phyloP scores from a whole-genome alignment of 148 eudicot genomes.

The Vaccinium darrowii region DNA sequence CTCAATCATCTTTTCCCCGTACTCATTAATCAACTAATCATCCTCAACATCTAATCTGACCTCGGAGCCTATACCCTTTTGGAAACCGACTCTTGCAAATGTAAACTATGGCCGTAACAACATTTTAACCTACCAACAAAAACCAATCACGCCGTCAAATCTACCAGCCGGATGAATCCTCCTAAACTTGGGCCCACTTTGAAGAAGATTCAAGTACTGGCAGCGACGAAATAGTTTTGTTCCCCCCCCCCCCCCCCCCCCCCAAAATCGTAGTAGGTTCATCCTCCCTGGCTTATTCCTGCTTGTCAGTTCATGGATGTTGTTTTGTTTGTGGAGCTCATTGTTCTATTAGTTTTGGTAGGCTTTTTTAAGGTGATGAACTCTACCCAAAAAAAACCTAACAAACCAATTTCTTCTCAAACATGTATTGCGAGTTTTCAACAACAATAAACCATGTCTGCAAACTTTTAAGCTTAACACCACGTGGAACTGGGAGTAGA shows the following conservation, averaged over 20 bases:
- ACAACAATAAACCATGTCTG: neutral
- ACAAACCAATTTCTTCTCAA: neutral
- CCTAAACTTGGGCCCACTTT: neutral
- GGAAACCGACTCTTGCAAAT: neutral
- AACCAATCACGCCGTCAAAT: neutral
- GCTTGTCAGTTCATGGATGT: neutral
- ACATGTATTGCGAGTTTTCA: neutral
- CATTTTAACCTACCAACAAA: neutral
- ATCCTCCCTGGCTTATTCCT: neutral
- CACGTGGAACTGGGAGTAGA: neutral
- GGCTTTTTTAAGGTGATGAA: neutral
- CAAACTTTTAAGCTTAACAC: neutral
- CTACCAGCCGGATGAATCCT: neutral
- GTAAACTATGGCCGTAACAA: neutral
- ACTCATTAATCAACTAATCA: neutral
- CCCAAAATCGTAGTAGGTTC: neutral
- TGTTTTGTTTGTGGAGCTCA: neutral
- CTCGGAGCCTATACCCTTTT: neutral
- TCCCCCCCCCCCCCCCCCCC: neutral
- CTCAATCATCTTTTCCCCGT: neutral
- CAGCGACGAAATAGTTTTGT: neutral
- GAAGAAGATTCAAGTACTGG: neutral
- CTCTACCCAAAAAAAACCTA: neutral
- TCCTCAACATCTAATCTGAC: neutral
- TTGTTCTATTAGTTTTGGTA: neutral